Percentiles rank a stretch among this genome's conserved stretches.
These are phyloP conservation scores for Adenanthera pavonina DNA, from an alignment of 306 rosid species.

Conservation along the genomic window DNA sequence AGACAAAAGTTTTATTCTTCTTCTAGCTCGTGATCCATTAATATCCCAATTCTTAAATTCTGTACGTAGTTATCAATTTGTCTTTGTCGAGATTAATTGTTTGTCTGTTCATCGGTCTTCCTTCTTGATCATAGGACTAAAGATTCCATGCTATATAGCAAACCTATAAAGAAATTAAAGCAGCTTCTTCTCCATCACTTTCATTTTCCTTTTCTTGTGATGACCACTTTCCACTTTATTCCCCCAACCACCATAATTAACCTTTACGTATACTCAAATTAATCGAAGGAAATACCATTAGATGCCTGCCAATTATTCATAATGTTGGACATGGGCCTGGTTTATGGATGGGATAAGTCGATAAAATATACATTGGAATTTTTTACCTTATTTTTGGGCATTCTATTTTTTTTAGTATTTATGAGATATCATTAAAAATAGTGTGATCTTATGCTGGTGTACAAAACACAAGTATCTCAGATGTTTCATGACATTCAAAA, in stretches of 20 bases:
- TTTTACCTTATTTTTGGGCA: too few species aligned
- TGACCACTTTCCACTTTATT: slow-evolving; percentile 85
- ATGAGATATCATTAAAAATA: too few species aligned
- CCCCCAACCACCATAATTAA: slow-evolving; percentile 43
- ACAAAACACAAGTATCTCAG: too few species aligned
- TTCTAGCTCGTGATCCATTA: background rate
- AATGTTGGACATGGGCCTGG: background rate
- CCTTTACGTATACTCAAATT: background rate
- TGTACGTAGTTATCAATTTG: background rate
- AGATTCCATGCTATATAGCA: slow-evolving; percentile 44
- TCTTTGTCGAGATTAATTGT: slow-evolving; percentile 20
- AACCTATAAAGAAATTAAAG: slow-evolving; percentile 35
- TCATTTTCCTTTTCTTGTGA: slow-evolving; percentile 48
- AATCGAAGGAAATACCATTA: background rate
- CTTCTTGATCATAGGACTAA: slow-evolving; percentile 41
- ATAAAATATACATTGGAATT: too few species aligned
- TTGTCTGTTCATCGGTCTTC: slow-evolving; percentile 10
- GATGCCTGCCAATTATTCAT: slow-evolving; percentile 34
- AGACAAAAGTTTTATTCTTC: slow-evolving; percentile 66
- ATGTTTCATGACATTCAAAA: too few species aligned
- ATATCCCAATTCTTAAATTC: slow-evolving; percentile 32
- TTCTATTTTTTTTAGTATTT: too few species aligned
- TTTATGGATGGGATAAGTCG: too few species aligned
- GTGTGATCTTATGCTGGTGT: too few species aligned
- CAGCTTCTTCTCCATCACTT: slow-evolving; percentile 52